Base-by-base conservation (phyloP, 148 eudicot species). In the Vaccinium macrocarpon region DNA sequence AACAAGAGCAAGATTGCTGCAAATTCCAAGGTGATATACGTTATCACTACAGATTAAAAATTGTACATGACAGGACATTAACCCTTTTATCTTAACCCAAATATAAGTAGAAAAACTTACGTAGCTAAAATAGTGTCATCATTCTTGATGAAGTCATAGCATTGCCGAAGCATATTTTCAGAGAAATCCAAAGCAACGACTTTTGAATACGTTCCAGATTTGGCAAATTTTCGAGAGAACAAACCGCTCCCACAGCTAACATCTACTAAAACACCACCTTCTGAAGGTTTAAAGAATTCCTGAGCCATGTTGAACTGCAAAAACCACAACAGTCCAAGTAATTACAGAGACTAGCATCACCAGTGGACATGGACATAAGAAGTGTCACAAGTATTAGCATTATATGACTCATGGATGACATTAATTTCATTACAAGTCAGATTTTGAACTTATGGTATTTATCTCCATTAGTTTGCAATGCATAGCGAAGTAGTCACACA, bases 211-310 rank as follows among this genome's bases (percentile, higher is more conserved):
- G 64, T 83, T 70, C 93, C 94, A 55, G 95, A 92, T 86, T 89
- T 90, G 78, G 95, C 96, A 83, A 97, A 97, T 90, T 95, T 93
- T 70, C 99, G 87, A 76, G 98, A 92, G 86, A 97, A 97, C 83
- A 97, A 90, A 61, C 99, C 99, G 87, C 98, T 97, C 61, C 99
- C 99, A 75, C 99, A 97, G 85, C 99, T 97, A 80, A 92, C 92
- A 90, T 97, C 99, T 72, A 97, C 94, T 29, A 97, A 91, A 85
- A 92, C 81, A 71, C 99, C 99, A 87, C 97, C 98, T 90, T 91
- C 94, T 73, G 90, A 92, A 51, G 96, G 92, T 87, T 92, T 93
- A 77, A 97, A 93, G 87, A 92, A 97, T 84, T 97, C 99, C 85
- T 97, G 97, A 78, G 99, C 99, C 98, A 93, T 93, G 84, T 90